phyloP scores from a whole-genome alignment of 2,329 filamentous ascomycete genomes.

The Penicillium freii region DNA sequence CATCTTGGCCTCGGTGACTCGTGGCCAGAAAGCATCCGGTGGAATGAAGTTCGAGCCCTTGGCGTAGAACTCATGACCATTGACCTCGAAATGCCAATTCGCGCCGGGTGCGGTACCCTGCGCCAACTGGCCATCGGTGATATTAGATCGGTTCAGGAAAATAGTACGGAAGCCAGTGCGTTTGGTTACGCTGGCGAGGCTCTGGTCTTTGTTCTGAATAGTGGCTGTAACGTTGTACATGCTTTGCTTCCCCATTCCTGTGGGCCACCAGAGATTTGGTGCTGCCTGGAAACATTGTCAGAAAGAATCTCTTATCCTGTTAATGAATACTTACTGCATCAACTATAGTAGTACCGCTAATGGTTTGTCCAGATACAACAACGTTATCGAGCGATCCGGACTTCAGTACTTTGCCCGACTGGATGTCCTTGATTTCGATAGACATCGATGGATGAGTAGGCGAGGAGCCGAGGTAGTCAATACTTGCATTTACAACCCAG shows the following conservation, averaged over 20 bases:
- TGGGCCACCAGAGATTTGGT: slow-evolving; percentile 60
- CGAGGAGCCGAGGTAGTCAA: slow-evolving; percentile 55
- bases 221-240: slow-evolving; percentile 57
- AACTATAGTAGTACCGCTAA: slow-evolving; percentile 52
- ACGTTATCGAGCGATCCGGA: slow-evolving; percentile 43
- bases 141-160: slow-evolving; percentile 55
- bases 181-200: slow-evolving; percentile 50
- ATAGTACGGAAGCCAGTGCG: slow-evolving; percentile 62
- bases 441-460: slow-evolving; percentile 45
- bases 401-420: slow-evolving; percentile 41
- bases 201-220: slow-evolving; percentile 40
- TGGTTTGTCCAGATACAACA: slow-evolving; percentile 41
- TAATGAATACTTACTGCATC: slow-evolving; percentile 22
- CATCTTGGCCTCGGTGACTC: slow-evolving; percentile 56
- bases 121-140: slow-evolving; percentile 54
- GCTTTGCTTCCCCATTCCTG: slow-evolving; percentile 55
- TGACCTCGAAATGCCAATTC: slow-evolving; percentile 66
- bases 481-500: slow-evolving; percentile 62
- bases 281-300: too few relatives aligned
- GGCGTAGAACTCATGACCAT: slow-evolving; percentile 62
- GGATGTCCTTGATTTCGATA: slow-evolving; percentile 48
- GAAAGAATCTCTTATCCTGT: too few relatives aligned
- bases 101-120: slow-evolving; percentile 57
- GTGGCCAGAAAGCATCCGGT: slow-evolving; percentile 61
- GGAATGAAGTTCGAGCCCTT: slow-evolving; percentile 65